These are phyloP conservation scores for Pythium folliculosum DNA, from an alignment of 352 stramenopile species.

Conservation along the genomic window DNA sequence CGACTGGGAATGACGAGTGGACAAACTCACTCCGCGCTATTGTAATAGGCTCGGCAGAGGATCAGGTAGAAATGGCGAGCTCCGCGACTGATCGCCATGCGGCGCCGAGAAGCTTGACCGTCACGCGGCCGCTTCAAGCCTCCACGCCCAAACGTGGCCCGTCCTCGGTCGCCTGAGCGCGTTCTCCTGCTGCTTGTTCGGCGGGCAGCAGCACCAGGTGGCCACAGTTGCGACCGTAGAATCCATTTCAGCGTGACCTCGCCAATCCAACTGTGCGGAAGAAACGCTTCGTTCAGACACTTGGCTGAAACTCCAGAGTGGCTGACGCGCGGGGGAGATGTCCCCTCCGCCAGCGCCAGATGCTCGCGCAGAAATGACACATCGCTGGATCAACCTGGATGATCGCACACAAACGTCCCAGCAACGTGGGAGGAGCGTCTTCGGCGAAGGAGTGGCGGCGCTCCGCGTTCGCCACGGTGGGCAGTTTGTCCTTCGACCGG, in stretches of 20 bases:
- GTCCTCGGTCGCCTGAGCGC: too few relatives aligned
- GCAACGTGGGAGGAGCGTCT: not conserved
- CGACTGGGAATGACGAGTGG: too few relatives aligned
- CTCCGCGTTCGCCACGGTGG: not conserved
- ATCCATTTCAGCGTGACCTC: not conserved
- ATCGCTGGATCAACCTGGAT: not conserved
- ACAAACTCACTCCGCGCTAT: not conserved
- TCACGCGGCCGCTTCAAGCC: slow-evolving; percentile 1
- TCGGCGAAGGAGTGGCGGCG: not conserved
- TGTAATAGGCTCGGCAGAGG: not conserved
- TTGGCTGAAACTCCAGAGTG: not conserved
- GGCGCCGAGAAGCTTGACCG: not conserved
- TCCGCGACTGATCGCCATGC: not conserved
- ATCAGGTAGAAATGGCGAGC: too few relatives aligned
- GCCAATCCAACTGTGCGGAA: not conserved
- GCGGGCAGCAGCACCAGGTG: not conserved
- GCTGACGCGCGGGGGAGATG: not conserved
- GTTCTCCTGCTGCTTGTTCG: not conserved
- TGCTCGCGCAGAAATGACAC: slow-evolving; percentile 5
- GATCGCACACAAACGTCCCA: not conserved
- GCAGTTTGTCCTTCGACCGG: not conserved
- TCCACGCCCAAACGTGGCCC: not conserved
- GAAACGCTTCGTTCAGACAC: not conserved
- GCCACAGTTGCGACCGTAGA: slow-evolving; percentile 1
- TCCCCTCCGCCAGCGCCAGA: not conserved